Evolutionary conservation across 1,139 yeast genomes (phyloP).

Genomic region (Saccharomyces hybrid): DNA sequence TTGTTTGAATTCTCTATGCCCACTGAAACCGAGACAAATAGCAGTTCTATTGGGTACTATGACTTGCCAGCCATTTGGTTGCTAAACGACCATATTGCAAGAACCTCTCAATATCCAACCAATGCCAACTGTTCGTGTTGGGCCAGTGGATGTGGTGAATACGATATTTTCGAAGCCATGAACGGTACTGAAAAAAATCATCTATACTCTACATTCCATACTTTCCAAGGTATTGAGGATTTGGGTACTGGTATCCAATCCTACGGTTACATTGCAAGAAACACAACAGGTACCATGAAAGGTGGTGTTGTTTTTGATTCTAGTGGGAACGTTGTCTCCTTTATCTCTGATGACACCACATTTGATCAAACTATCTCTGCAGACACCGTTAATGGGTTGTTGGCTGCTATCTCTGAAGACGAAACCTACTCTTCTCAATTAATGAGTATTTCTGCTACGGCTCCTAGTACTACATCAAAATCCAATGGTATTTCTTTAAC

Average conservation of each 20-base stretch:
- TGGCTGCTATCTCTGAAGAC: conserved; percentile 15
- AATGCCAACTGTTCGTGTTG: conserved; percentile 64
- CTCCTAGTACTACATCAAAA: conserved; percentile 21
- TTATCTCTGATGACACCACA: conserved; percentile 48
- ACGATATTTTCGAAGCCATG: conserved; percentile 67
- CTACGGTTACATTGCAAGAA: conserved; percentile 52
- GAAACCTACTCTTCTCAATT: conserved; percentile 23
- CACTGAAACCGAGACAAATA: conserved; percentile 34
- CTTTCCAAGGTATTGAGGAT: conserved; percentile 60
- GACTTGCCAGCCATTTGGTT: conserved; percentile 77
- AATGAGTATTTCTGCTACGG: conserved; percentile 25
- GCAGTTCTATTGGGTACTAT: conserved; percentile 33
- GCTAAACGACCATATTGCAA: conserved; percentile 67
- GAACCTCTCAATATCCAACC: conserved; percentile 68
- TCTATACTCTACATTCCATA: conserved; percentile 62
- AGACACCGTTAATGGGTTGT: conserved; percentile 18
- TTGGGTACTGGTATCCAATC: conserved; percentile 53
- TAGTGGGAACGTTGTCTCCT: conserved; percentile 51
- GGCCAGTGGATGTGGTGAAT: conserved; percentile 76
- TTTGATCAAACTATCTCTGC: conserved; percentile 36
- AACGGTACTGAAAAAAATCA: conserved; percentile 47
- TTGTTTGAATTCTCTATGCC: conserved; percentile 69
- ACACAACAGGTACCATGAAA: conserved; percentile 41
- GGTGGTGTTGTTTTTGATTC: conserved; percentile 69
- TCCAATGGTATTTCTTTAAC: conserved; percentile 16